Evolutionary conservation across 164 flowering plant genomes (phyloP), one percentile per base, ranked within the genome.

Genomic region (Macadamia integrifolia): DNA sequence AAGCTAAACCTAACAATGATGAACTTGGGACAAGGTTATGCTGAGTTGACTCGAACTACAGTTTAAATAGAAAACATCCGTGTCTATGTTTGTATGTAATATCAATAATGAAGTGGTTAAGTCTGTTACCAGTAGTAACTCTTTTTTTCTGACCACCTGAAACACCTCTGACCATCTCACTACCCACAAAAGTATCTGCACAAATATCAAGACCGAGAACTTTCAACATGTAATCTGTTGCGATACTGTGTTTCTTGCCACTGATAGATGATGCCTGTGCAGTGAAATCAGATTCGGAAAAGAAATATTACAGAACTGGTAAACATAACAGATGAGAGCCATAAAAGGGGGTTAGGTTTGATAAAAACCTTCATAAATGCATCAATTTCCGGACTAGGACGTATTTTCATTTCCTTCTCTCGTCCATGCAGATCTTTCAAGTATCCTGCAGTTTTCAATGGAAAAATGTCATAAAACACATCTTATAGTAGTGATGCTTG

Each of bases 81-180:
- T 35, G 5, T 35, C 40, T 2, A 35, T 35, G 50, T 8, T 1
- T 46, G 50, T 46, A 46, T 11, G 23, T 46, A 9, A 46, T 46
- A 11, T 3, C 50, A 46, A 46, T 46, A 46, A 46, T 11, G 50
- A 31, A 6, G 14, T n/a, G 15, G 56, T 1, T 44, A 42, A 53
- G 18, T 6, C 11, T 6, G 32, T 62, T 66, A 89, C 98, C 97
- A 80, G 98, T 84, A 29, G 97, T 91, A 56, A 93, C 94, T 74
- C 97, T 81, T 81, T 90, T 93, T 66, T 79, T 85, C 74, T 91
- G 98, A 61, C 98, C 98, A 50, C 97, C 97, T 28, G 98, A 91
- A 69, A 93, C 83, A 56, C 98, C 98, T 75, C 98, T 84, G 15
- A 80, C 76, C 98, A 93, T 93, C 28, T 88, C 97, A 81, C 72